Evolutionary conservation across 2,329 filamentous ascomycete species (phyloP).

Genomic region (Diaporthe vaccinii): DNA sequence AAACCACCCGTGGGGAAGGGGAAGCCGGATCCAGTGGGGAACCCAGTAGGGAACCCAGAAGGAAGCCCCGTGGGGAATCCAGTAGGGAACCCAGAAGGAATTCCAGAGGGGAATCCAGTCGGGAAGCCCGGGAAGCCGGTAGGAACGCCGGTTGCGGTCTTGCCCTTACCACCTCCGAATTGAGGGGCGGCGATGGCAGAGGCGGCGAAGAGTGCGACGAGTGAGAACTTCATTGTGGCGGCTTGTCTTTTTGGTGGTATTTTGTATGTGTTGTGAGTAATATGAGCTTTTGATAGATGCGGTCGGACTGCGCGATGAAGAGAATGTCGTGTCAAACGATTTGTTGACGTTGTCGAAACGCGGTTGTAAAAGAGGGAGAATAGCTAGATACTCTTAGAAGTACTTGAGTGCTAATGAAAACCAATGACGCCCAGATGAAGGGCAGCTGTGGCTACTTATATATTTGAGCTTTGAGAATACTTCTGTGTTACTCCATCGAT

Average conservation of each 20-base stretch:
- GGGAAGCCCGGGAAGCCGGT: not conserved
- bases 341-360: constrained; percentile 35
- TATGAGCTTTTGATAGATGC: not conserved
- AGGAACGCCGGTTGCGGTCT: not conserved
- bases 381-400: constrained; percentile 12
- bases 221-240: constrained; percentile 34
- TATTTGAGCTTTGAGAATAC: not conserved
- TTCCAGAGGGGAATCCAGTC: not conserved
- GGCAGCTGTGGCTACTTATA: constrained; percentile 1
- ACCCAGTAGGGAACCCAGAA: not conserved
- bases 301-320: constrained; percentile 12
- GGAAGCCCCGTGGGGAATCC: not conserved
- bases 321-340: constrained; percentile 35
- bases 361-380: constrained; percentile 21
- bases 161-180: constrained; percentile 5
- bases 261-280: not conserved
- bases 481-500: constrained; percentile 6
- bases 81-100: not conserved
- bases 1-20: constrained; percentile 20
- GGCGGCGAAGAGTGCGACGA: constrained; percentile 30
- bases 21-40: constrained; percentile 8
- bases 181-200: constrained; percentile 31
- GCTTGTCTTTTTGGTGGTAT: not conserved
- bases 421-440: not conserved
- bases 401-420: not conserved